A percentile compares a stretch with the other conserved stretches of the same genome.
Evolutionary conservation across 495 filamentous ascomycete species (phyloP).

Genomic region (Hypoxylon perforatum): DNA sequence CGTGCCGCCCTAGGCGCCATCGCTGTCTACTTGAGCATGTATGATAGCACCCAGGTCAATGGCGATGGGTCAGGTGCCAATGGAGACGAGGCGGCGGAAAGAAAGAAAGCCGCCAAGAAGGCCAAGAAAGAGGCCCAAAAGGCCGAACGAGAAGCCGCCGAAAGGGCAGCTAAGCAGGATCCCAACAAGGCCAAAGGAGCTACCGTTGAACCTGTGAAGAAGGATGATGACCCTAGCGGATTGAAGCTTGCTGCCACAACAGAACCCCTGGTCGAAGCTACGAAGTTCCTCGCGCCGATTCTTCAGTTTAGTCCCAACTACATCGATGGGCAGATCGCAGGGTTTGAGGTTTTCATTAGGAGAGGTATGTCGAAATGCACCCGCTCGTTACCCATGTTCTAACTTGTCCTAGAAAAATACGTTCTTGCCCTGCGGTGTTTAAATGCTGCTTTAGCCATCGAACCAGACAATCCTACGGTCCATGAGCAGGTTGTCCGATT

Average conservation of each 20-base stretch:
- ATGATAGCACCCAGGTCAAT: constrained; percentile 76
- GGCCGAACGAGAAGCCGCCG: constrained; percentile 81
- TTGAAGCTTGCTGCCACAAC: constrained; percentile 78
- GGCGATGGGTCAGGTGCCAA: constrained; percentile 63
- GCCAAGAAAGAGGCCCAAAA: constrained; percentile 92
- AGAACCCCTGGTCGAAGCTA: constrained; percentile 84
- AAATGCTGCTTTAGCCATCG: constrained; percentile 73
- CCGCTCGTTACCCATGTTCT: constrained; percentile 38
- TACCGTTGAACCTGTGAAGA: constrained; percentile 73
- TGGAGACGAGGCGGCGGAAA: constrained; percentile 72
- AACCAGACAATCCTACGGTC: constrained; percentile 76
- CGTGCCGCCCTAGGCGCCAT: constrained; percentile 86
- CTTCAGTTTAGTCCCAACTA: constrained; percentile 85
- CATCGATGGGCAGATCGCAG: constrained; percentile 82
- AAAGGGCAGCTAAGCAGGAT: constrained; percentile 77
- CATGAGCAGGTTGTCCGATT: constrained; percentile 81
- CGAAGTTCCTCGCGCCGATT: constrained; percentile 85
- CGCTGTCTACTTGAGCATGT: constrained; percentile 80
- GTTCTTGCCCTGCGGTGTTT: constrained; percentile 88
- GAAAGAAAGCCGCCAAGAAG: constrained; percentile 95
- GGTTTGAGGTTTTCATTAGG: constrained; percentile 89
- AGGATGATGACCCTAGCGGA: constrained; percentile 88
- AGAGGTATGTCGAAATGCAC: constrained; percentile 64
- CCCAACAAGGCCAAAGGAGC: constrained; percentile 70
- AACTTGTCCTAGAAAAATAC: constrained; percentile 72